These are phyloP conservation scores for Camellia lanceoleosa DNA, from an alignment of 148 eudicot species.

Conservation along the genomic window DNA sequence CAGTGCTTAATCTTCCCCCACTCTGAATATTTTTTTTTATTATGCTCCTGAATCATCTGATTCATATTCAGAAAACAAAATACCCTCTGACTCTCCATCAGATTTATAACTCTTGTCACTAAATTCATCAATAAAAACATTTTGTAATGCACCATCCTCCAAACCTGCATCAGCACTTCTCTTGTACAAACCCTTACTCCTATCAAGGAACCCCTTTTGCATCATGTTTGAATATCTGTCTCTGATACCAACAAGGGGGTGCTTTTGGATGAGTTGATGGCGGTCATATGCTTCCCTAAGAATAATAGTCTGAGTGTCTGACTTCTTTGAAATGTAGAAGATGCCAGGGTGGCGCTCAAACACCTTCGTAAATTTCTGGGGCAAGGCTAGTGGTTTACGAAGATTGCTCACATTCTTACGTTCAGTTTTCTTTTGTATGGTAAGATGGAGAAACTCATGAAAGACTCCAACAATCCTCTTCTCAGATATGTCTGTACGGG, in stretches of 20 bases:
- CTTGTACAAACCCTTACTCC: constrained; percentile 71
- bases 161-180: constrained; percentile 15
- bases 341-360: constrained; percentile 96
- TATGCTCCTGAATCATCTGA: not conserved
- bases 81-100: constrained; percentile 1
- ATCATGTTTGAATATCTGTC: constrained; percentile 52
- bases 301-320: constrained; percentile 68
- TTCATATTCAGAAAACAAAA: constrained; percentile 3
- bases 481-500: constrained; percentile 85
- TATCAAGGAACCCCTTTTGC: constrained; percentile 65
- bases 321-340: constrained; percentile 76
- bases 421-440: constrained; percentile 59
- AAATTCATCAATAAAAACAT: not conserved
- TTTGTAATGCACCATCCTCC: constrained; percentile 9
- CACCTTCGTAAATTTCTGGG: constrained; percentile 88
- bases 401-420: constrained; percentile 82
- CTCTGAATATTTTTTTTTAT: not conserved
- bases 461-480: constrained; percentile 84
- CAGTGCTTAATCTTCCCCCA: not conserved
- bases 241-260: constrained; percentile 69
- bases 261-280: constrained; percentile 54
- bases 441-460: constrained; percentile 87
- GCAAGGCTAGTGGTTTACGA: constrained; percentile 62
- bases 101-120: constrained; percentile 1
- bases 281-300: constrained; percentile 75